Evolutionary conservation across 805 yeast genomes (phyloP).

Genomic region (Lachancea dasiensis): DNA sequence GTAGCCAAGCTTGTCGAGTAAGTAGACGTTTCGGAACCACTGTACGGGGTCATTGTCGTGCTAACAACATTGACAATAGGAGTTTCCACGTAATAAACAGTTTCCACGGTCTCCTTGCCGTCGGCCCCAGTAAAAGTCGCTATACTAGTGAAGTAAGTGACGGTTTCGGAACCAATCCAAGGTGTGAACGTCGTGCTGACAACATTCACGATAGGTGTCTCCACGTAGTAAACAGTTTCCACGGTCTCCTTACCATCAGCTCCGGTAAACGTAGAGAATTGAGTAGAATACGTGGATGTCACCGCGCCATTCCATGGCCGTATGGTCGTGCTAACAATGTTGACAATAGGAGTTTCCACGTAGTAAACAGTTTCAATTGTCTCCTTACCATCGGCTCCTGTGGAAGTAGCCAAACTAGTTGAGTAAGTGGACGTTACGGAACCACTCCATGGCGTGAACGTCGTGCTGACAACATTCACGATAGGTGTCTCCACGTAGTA

Average conservation of each 20-base stretch:
- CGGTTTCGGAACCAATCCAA: conserved; percentile 5
- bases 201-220: conserved; percentile 3
- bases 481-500: conserved; percentile 9
- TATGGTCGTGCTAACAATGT: neutral
- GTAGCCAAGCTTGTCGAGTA: conserved; percentile 9
- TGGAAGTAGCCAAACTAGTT: conserved; percentile 8
- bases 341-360: conserved; percentile 13
- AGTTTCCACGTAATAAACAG: conserved; percentile 13
- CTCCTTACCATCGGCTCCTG: conserved; percentile 12
- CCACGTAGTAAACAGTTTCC: conserved; percentile 13
- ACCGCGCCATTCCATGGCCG: conserved; percentile 7
- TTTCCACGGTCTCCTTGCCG: conserved; percentile 10
- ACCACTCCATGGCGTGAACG: conserved; percentile 12
- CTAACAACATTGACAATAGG: conserved; percentile 11
- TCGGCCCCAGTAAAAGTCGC: conserved; percentile 13
- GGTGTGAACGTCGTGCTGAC: neutral
- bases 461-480: conserved; percentile 1
- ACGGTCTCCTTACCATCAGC: conserved; percentile 11
- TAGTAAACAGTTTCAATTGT: conserved; percentile 13
- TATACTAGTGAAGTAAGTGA: conserved; percentile 10
- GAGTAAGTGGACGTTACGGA: conserved; percentile 9
- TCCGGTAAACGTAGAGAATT: conserved; percentile 10
- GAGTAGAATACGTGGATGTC: conserved; percentile 10
- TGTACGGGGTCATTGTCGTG: neutral
- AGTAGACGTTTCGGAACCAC: conserved; percentile 4